phyloP scores from a whole-genome alignment of 2,329 filamentous ascomycete genomes.

The Orbilia oligospora region DNA sequence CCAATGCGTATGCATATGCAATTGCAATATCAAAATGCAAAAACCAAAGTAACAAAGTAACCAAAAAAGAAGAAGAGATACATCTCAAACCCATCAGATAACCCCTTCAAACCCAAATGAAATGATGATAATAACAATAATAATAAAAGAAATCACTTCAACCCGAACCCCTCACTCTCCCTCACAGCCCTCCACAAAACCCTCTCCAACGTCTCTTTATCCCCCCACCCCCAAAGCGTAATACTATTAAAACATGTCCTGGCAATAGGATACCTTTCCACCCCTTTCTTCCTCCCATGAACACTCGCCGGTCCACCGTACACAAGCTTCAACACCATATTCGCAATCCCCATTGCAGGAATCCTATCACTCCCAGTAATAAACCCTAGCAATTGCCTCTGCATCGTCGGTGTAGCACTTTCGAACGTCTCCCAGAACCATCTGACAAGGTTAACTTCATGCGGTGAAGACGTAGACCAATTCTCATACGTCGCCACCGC shows the following conservation, averaged over 20 bases:
- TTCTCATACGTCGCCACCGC: slow-evolving; percentile 86
- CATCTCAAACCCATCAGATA: neutral
- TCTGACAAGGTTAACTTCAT: slow-evolving; percentile 74
- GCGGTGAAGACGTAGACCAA: slow-evolving; percentile 72
- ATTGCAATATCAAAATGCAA: neutral
- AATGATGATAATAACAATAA: neutral
- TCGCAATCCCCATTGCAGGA: slow-evolving; percentile 86
- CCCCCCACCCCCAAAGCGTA: slow-evolving; percentile 80
- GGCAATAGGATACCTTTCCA: slow-evolving; percentile 82
- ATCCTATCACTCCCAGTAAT: slow-evolving; percentile 93
- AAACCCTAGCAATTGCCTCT: slow-evolving; percentile 85
- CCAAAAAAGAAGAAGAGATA: neutral
- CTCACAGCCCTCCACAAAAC: slow-evolving; percentile 88
- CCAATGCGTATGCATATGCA: neutral
- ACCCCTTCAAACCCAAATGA: neutral
- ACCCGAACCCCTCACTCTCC: slow-evolving; percentile 91
- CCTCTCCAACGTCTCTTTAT: slow-evolving; percentile 76
- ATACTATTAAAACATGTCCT: slow-evolving; percentile 93
- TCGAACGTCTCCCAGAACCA: slow-evolving; percentile 94
- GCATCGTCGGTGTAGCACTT: slow-evolving; percentile 75
- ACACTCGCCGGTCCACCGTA: slow-evolving; percentile 73
- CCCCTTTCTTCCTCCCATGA: slow-evolving; percentile 73
- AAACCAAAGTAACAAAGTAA: neutral
- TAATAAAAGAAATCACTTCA: slow-evolving; percentile 73
- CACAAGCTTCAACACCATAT: slow-evolving; percentile 80